Evolutionary conservation across 2,329 filamentous ascomycete genomes (phyloP).

Genomic region (Blastomyces emzantsi): DNA sequence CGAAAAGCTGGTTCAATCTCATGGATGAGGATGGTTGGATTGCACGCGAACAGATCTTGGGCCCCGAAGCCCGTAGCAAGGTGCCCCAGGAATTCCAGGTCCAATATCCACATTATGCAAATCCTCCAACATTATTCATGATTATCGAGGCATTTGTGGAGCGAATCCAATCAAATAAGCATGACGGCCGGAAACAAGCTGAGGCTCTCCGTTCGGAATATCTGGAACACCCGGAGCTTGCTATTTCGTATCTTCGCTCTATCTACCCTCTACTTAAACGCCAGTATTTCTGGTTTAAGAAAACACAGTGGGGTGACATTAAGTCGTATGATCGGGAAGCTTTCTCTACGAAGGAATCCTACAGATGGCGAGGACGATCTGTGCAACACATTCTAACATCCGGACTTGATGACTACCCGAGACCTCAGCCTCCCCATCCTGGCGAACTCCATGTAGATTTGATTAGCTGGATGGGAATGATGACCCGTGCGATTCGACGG

Average conservation of each 20-base stretch:
- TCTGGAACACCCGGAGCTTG: conserved; percentile 57
- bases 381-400: conserved; percentile 82
- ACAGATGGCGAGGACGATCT: conserved; percentile 89
- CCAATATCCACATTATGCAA: conserved; percentile 95
- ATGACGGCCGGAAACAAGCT: conserved; percentile 19
- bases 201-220: conserved; percentile 50
- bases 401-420: conserved; percentile 92
- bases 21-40: conserved; percentile 99
- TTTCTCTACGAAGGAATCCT: conserved; percentile 82
- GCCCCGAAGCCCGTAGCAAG: conserved; percentile 84
- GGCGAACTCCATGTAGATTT: conserved; percentile 93
- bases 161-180: conserved; percentile 52
- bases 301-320: conserved; percentile 81
- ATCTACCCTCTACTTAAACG: conserved; percentile 81
- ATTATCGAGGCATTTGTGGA: conserved; percentile 76
- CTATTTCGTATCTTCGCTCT: conserved; percentile 60
- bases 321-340: conserved; percentile 85
- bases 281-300: conserved; percentile 92
- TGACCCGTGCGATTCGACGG: conserved; percentile 74
- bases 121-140: conserved; percentile 90
- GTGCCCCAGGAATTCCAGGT: conserved; percentile 88
- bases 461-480: conserved; percentile 95
- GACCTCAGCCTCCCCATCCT: conserved; percentile 85
- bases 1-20: conserved; percentile 90
- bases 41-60: conserved; percentile 88